Evolutionary conservation across 179 eudicot species (phyloP).

Genomic region (Gypsophila paniculata): DNA sequence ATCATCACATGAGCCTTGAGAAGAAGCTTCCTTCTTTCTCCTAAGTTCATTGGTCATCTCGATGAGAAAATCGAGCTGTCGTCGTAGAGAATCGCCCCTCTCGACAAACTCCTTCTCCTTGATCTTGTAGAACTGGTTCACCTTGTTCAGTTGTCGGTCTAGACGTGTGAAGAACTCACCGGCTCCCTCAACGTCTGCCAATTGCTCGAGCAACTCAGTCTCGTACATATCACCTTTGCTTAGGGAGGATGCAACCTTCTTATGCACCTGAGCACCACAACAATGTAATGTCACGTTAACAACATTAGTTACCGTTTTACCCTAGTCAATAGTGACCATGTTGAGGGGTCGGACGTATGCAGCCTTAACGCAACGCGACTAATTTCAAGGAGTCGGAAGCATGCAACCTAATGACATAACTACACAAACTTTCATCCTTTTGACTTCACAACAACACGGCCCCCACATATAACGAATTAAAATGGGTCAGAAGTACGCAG

Average conservation of each 20-base stretch:
- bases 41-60: slow-evolving; percentile 49
- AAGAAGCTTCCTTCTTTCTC: slow-evolving; percentile 32
- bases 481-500: neutral
- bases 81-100: slow-evolving; percentile 60
- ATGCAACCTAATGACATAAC: too few relatives aligned
- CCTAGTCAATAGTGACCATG: too few relatives aligned
- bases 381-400: too few relatives aligned
- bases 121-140: slow-evolving; percentile 63
- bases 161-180: slow-evolving; percentile 58
- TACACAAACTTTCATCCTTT: too few relatives aligned
- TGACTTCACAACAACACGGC: too few relatives aligned
- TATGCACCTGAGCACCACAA: slow-evolving; percentile 54
- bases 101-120: slow-evolving; percentile 83
- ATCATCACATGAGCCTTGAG: slow-evolving; percentile 44
- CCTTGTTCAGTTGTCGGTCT: slow-evolving; percentile 85
- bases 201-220: slow-evolving; percentile 74
- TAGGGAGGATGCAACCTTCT: slow-evolving; percentile 51
- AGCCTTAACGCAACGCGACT: too few relatives aligned
- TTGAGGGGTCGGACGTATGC: too few relatives aligned
- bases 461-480: too few relatives aligned
- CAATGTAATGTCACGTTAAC: slow-evolving; percentile 12
- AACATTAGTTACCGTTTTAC: neutral
- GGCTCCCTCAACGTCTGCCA: slow-evolving; percentile 59
- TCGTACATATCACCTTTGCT: slow-evolving; percentile 59
- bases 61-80: slow-evolving; percentile 64